Conservation (phyloP, 2,329 filamentous ascomycete genomes). For the Sclerotinia glacialis region DNA sequence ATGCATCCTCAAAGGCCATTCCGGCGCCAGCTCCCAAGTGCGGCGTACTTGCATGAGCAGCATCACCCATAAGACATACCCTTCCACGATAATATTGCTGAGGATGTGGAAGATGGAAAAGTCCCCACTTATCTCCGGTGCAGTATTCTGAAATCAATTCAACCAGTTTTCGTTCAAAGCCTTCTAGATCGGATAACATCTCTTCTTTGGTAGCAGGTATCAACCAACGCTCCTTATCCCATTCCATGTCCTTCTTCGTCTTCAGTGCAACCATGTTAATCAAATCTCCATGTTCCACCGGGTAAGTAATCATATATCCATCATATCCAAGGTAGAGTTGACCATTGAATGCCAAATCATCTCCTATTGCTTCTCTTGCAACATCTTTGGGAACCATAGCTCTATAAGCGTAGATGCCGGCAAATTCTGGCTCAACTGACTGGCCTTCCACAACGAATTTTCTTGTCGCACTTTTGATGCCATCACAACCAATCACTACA, state of each 20-base stretch:
- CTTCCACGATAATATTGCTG: constrained; percentile 38
- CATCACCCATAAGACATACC: constrained; percentile 56
- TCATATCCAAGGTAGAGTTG: constrained; percentile 24
- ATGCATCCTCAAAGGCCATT: constrained; percentile 55
- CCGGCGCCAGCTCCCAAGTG: constrained; percentile 58
- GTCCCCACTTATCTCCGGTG: constrained; percentile 45
- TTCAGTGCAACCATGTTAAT: constrained; percentile 23
- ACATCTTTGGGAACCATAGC: constrained; percentile 58
- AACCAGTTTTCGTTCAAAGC: constrained; percentile 41
- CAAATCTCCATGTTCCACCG: constrained; percentile 22
- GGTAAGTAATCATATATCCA: constrained; percentile 24
- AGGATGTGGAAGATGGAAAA: constrained; percentile 46
- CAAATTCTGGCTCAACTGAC: constrained; percentile 43
- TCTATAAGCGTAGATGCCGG: constrained; percentile 60
- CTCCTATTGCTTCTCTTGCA: constrained; percentile 49
- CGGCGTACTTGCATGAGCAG: constrained; percentile 60
- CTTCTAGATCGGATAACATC: constrained; percentile 42
- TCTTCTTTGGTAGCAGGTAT: constrained; percentile 43
- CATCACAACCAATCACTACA: constrained; percentile 60
- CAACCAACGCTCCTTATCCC: constrained; percentile 41
- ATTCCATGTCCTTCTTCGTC: constrained; percentile 25
- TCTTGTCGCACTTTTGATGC: constrained; percentile 57
- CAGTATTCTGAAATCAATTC: constrained; percentile 14
- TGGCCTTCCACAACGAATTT: constrained; percentile 49
- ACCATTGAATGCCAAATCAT: constrained; percentile 43